Percentiles rank a stretch among this genome's conserved stretches.
Conservation (phyloP, 345 rosid genomes). For the Noccaea bulbosa region DNA sequence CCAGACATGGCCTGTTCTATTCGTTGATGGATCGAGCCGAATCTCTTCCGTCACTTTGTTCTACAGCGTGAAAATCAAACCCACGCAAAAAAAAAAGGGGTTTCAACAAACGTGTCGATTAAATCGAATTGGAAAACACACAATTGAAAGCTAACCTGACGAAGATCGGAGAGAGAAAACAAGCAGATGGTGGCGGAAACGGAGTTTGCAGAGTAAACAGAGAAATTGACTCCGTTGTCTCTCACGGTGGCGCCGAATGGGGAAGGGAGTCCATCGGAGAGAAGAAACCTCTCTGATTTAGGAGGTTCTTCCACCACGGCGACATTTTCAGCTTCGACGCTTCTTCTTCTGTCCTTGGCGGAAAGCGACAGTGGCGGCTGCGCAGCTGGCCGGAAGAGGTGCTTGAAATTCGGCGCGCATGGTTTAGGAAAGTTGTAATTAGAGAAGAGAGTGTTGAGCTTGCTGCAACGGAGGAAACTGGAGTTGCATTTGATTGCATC, state of each 20-base stretch:
- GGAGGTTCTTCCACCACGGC: slow-evolving; percentile 57
- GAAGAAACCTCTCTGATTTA: slow-evolving; percentile 44
- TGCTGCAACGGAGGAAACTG: slow-evolving; percentile 21
- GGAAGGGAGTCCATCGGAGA: slow-evolving; percentile 62
- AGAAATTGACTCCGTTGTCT: slow-evolving; percentile 85
- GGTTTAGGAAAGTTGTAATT: neutral
- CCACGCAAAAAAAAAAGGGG: neutral
- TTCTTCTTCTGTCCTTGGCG: slow-evolving; percentile 42
- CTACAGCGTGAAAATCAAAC: slow-evolving; percentile 48
- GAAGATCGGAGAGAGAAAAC: slow-evolving; percentile 63
- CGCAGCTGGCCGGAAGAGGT: neutral
- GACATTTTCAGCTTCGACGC: slow-evolving; percentile 51
- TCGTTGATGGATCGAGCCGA: slow-evolving; percentile 62
- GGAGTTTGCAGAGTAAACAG: slow-evolving; percentile 74
- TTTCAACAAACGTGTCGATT: neutral
- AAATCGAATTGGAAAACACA: slow-evolving; percentile 6
- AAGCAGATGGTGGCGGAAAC: slow-evolving; percentile 78
- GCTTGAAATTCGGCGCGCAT: slow-evolving; percentile 13
- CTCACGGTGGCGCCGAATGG: slow-evolving; percentile 79
- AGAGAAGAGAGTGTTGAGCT: slow-evolving; percentile 30
- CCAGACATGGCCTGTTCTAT: slow-evolving; percentile 88
- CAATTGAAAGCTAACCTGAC: slow-evolving; percentile 49
- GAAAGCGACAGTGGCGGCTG: slow-evolving; percentile 39
- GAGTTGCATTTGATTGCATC: slow-evolving; percentile 39
- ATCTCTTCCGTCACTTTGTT: slow-evolving; percentile 71